Evolutionary conservation across 1,284 basidiomycete species (phyloP).

Genomic region (Trametes hirsuta): DNA sequence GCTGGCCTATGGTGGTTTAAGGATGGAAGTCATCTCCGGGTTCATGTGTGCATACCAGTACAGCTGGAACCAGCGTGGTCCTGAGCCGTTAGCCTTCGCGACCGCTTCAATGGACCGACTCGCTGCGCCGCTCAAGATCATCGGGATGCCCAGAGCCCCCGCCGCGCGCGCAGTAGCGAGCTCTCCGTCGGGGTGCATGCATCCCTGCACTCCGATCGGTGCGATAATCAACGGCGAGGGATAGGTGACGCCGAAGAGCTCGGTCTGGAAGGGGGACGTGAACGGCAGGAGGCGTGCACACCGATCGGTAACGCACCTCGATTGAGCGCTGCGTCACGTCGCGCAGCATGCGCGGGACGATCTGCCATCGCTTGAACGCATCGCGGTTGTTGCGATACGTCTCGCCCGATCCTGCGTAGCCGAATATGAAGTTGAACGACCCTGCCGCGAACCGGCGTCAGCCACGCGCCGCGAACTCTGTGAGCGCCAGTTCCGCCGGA

Average conservation of each 20-base stretch:
- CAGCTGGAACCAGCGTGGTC: constrained; percentile 78
- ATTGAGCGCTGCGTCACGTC: constrained; percentile 65
- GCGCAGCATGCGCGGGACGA: constrained; percentile 80
- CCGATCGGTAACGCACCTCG: constrained; percentile 45
- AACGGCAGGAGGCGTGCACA: neutral
- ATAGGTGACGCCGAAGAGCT: constrained; percentile 63
- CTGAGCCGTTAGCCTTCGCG: constrained; percentile 63
- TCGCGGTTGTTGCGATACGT: constrained; percentile 61
- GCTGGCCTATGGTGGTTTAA: constrained; percentile 47
- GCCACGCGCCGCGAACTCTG: neutral
- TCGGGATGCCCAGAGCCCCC: constrained; percentile 63
- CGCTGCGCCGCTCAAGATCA: constrained; percentile 74
- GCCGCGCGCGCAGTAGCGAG: constrained; percentile 71
- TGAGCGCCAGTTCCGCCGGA: neutral
- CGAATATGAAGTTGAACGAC: constrained; percentile 64
- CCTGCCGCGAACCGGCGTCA: constrained; percentile 37
- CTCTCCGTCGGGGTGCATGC: constrained; percentile 66
- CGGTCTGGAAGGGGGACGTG: constrained; percentile 8
- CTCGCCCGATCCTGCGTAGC: constrained; percentile 60
- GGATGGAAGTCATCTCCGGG: neutral
- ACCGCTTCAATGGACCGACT: constrained; percentile 75
- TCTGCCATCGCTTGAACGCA: constrained; percentile 62
- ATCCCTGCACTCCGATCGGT: constrained; percentile 76
- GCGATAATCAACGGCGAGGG: constrained; percentile 69
- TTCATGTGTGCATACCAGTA: constrained; percentile 56